Evolutionary conservation across 306 rosid species (phyloP).

Genomic region (Canavalia gladiata): DNA sequence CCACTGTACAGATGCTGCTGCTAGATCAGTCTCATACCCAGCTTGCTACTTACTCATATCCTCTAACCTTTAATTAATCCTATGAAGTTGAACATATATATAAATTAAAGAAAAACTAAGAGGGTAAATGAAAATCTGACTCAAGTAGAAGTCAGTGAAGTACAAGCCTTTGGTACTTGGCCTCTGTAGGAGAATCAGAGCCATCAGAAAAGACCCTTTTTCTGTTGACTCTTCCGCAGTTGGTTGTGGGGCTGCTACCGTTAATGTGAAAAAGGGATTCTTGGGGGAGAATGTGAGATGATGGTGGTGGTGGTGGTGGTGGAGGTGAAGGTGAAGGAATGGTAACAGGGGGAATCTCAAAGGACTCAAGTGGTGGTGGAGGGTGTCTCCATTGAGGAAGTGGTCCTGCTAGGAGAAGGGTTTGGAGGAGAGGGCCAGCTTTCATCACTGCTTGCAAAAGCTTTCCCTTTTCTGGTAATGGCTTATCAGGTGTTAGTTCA

Average conservation of each 20-base stretch:
- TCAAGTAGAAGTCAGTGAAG: conserved; percentile 58
- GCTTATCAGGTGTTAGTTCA: conserved; percentile 67
- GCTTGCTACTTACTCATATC: conserved; percentile 10
- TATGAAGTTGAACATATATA: conserved; percentile 48
- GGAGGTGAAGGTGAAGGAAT: conserved; percentile 62
- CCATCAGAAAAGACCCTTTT: conserved; percentile 72
- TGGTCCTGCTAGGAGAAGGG: conserved; percentile 92
- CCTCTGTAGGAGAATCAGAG: conserved; percentile 72
- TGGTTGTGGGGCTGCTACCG: conserved; percentile 53
- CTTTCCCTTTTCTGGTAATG: conserved; percentile 96
- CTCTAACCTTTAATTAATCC: conserved; percentile 56
- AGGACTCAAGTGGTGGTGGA: conserved; percentile 92
- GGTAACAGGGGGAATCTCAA: conserved; percentile 86
- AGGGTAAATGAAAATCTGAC: conserved; percentile 39
- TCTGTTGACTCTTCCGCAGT: conserved; percentile 66
- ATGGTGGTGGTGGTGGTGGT: conserved; percentile 30
- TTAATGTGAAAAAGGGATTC: conserved; percentile 59
- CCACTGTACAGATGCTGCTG: conserved; percentile 73
- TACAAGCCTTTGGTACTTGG: conserved; percentile 79
- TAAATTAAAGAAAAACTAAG: conserved; percentile 37
- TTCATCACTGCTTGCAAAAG: conserved; percentile 97
- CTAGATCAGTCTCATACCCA: conserved; percentile 65
- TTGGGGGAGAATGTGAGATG: conserved; percentile 55
- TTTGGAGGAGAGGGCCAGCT: conserved; percentile 96
- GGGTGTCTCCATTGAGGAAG: conserved; percentile 99